Base-by-base conservation (phyloP, 73 alveolate species). In the Urostyla sp. region DNA sequence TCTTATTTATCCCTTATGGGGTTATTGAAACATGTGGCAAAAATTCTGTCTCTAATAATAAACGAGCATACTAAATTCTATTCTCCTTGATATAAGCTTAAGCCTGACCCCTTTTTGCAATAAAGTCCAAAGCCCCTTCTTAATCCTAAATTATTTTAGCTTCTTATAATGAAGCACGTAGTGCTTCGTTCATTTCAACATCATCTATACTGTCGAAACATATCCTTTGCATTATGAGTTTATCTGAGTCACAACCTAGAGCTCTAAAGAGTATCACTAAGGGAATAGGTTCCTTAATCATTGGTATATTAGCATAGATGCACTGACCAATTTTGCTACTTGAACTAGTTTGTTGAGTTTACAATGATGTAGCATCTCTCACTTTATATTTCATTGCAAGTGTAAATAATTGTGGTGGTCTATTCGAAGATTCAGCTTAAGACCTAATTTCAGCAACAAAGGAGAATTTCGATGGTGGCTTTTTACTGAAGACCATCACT, bases 21-120 rank as follows among this genome's bases (percentile, higher is more conserved):
- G 72, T 66, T 0, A 89, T 85, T 13, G 94, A 95, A 18, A 98
- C 94, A 87, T 98, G 99, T 8, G 99, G 98, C 35, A 98, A 91
- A 90, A 98, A 92, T 72, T 98, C 98, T 57, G 76, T 92, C 56
- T 94, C 95, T 55, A 98, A 88, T 24, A 97, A 80, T 37, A 95
- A 96, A 46, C 90, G 89, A 27, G 99, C 98, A 58, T 92, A 95
- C 59, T 72, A 36, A 43, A 95, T 87, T 50, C 98, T 61, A 67
- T 90, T 87, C 40, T 79, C 86, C 74, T 75, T 72, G 10, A 67
- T 54, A 38, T 69, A 91, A 35, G 92, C 95, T 53, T 87, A 94
- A 16, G 90, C 88, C 13, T 92, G 72, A 4, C 98, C 98, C 79
- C 97, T 89, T 73, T 84, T 87, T 44, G 98, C 99, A 30, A 97